Evolutionary conservation across 2,329 filamentous ascomycete species (phyloP), one percentile per base, ranked within the genome.

Genomic region (Hysterium pulicare): DNA sequence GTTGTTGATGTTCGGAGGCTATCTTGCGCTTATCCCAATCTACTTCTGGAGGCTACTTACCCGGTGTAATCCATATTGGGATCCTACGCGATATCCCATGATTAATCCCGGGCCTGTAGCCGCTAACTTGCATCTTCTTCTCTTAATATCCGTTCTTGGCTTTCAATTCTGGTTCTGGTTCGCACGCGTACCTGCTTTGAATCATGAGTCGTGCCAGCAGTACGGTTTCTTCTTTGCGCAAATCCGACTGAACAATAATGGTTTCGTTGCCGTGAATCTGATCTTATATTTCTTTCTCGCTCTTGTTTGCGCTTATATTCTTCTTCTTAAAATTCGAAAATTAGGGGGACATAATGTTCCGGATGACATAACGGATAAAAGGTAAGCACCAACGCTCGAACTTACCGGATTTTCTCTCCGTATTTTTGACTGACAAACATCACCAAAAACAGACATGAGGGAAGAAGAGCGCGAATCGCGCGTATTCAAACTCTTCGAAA

Each of bases 91-190:
- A 32, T 56, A 42, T 34, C 51, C 53, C 4, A 36, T 45, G 5
- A 46, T 50, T 13, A 41, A 40, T 7, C 42, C 35, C 3, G 37
- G 46, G 7, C 24, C 37, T 3, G 15, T 49, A 13, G 19, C 41
- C 3, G 35, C 45, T 9, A 50, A 50, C 30, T 33, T 53, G n/a
- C 42, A 24, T 23, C 44, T 49, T 28, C 21, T 50, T 2, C 36
- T 54, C 10, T 35, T 53, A 5, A 40, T 54, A 22, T 49, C 44
- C 2, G 45, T 50, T 2, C 28, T 52, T 13, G 22, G 46, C 1
- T 56, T 47, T 22, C 48, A 53, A 31, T 48, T 49, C 33, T 54
- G 53, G 53, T 55, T 55, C 38, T 55, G 50, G 50, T 50, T 52
- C 30, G 28, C 42, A 22, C 44, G 47, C n/a, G 50, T 53, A 9